Percentiles rank a stretch among this genome's conserved stretches.
These are phyloP conservation scores for Suillus luteus DNA, from an alignment of 768 basidiomycete genomes.

Conservation along the genomic window DNA sequence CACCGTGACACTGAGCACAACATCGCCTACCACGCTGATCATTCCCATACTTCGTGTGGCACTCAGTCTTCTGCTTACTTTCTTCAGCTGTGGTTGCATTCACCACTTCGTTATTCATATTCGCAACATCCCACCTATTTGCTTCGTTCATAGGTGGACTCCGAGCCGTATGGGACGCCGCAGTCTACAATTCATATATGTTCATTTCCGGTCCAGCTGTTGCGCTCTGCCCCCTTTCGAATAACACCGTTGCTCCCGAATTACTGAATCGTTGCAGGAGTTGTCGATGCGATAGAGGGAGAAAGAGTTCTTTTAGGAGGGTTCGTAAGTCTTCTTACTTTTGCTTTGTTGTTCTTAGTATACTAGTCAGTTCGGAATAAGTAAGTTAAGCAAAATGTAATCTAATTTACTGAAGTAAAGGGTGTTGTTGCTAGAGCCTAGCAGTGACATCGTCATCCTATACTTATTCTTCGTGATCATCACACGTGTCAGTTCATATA, in stretches of 20 bases:
- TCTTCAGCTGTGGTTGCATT: neutral
- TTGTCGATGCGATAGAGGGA: too few relatives aligned
- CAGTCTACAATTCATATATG: conserved; percentile 48
- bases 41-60: too few relatives aligned
- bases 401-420: neutral
- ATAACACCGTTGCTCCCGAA: neutral
- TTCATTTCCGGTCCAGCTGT: conserved; percentile 41
- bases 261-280: neutral
- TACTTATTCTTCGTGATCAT: neutral
- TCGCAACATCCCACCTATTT: too few relatives aligned
- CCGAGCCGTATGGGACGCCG: conserved; percentile 34
- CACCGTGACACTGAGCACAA: too few relatives aligned
- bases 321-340: neutral
- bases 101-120: conserved; percentile 23
- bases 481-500: neutral
- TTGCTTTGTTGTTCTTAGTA: neutral
- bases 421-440: neutral
- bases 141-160: conserved; percentile 36
- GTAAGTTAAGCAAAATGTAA: neutral
- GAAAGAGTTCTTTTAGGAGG: neutral
- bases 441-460: neutral
- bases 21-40: too few relatives aligned
- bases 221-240: conserved; percentile 43
- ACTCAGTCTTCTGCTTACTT: too few relatives aligned
- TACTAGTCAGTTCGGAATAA: neutral